Percentiles rank a stretch among this genome's conserved stretches.
Conservation (phyloP, 2,329 filamentous ascomycete species). For the Camillea tinctor region DNA sequence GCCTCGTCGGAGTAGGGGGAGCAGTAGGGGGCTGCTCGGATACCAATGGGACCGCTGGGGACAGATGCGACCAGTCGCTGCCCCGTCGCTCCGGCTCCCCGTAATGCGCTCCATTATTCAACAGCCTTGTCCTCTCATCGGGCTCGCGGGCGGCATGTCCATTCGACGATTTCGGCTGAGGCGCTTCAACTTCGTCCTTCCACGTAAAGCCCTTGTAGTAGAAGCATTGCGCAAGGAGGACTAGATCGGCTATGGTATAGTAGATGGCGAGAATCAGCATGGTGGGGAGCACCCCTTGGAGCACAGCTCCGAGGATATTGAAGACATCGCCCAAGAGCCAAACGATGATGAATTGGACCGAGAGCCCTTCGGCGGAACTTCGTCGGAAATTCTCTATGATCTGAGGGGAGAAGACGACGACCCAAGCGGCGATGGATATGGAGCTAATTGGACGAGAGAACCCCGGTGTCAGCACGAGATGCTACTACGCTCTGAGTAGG, state of each 20-base stretch:
- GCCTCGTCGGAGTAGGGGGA: conserved; percentile 45
- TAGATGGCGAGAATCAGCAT: conserved; percentile 95
- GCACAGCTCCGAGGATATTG: conserved; percentile 88
- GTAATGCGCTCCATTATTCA: conserved; percentile 41
- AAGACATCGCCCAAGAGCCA: conserved; percentile 96
- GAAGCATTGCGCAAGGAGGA: conserved; percentile 86
- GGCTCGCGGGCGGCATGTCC: conserved; percentile 37
- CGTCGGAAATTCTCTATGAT: conserved; percentile 93
- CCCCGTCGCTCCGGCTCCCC: conserved; percentile 45
- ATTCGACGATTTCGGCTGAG: conserved; percentile 40
- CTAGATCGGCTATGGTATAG: conserved; percentile 88
- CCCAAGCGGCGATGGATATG: conserved; percentile 96
- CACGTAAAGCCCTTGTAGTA: conserved; percentile 87
- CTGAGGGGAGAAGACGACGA: conserved; percentile 95
- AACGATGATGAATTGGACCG: conserved; percentile 85
- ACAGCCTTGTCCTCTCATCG: conserved; percentile 53
- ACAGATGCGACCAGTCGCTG: conserved; percentile 63
- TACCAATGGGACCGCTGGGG: conserved; percentile 78
- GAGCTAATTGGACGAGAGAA: conserved; percentile 55
- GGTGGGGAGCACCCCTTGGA: conserved; percentile 89
- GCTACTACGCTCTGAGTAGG: neutral
- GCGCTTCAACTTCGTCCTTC: conserved; percentile 50
- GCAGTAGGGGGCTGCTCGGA: conserved; percentile 44
- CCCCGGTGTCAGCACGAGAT: conserved; percentile 3
- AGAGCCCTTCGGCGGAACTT: conserved; percentile 81